A percentile compares a stretch with the other conserved stretches of the same genome.
These are phyloP conservation scores for Eremochloa ophiuroides DNA, from an alignment of 176 grass and related monocot species.

Conservation along the genomic window DNA sequence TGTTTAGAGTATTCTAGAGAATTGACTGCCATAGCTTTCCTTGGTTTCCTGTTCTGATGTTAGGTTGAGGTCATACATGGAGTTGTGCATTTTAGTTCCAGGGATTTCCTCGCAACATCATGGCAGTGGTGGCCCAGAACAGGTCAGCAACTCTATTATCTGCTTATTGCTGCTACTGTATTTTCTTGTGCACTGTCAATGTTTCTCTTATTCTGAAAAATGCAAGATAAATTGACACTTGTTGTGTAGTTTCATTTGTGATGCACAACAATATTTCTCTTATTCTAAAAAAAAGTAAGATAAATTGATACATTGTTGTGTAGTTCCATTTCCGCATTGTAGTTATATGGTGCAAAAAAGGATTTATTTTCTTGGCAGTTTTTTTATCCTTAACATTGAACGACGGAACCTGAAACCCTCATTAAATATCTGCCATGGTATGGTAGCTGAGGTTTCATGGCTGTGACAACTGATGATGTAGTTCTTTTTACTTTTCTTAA, in stretches of 20 bases:
- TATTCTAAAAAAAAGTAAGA: conserved; percentile 14
- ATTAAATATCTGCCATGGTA: background rate
- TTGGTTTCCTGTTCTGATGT: conserved; percentile 8
- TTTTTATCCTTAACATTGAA: background rate
- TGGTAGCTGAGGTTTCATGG: conserved; percentile 1
- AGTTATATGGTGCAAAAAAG: background rate
- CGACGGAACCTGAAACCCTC: background rate
- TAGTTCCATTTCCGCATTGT: background rate
- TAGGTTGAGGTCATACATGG: conserved; percentile 98
- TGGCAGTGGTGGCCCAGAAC: conserved; percentile 39
- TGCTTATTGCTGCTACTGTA: conserved; percentile 6
- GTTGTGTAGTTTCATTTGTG: background rate
- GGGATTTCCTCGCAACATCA: conserved; percentile 76
- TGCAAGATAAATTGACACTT: background rate
- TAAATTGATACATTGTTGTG: background rate
- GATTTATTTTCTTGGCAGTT: background rate
- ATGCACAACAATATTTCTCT: background rate
- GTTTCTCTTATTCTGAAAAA: background rate
- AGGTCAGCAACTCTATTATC: conserved; percentile 42
- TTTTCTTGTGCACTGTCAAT: conserved; percentile 1
- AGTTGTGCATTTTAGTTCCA: conserved; percentile 94
- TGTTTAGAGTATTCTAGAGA: background rate
- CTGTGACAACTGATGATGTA: background rate
- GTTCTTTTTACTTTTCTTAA: conserved; percentile 32
- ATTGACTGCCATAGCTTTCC: background rate